These are phyloP conservation scores for Mucuna pruriens DNA, from an alignment of 306 rosid genomes.

Conservation along the genomic window DNA sequence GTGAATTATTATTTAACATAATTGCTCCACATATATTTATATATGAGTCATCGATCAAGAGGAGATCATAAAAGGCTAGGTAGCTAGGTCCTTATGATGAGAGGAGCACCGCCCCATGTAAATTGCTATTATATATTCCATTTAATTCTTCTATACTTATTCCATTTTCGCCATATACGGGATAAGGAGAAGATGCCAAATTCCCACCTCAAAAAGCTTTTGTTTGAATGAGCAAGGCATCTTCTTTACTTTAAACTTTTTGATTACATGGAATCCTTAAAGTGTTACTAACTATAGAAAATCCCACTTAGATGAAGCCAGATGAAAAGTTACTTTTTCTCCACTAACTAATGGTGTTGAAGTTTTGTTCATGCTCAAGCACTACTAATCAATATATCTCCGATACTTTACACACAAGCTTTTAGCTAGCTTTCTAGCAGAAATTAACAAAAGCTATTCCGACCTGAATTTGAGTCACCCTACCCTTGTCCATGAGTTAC, in stretches of 20 bases:
- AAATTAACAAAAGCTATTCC: slow-evolving; percentile 55
- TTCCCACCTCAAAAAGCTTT: slow-evolving; percentile 58
- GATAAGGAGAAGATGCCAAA: slow-evolving; percentile 70
- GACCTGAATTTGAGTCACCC: slow-evolving; percentile 48
- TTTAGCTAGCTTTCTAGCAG: slow-evolving; percentile 49
- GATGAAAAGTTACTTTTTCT: slow-evolving; percentile 64
- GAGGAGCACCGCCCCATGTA: slow-evolving; percentile 64
- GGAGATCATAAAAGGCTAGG: slow-evolving; percentile 39
- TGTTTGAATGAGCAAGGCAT: slow-evolving; percentile 59
- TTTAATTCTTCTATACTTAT: slow-evolving; percentile 27
- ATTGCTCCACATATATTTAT: slow-evolving; percentile 28
- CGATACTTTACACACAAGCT: slow-evolving; percentile 71
- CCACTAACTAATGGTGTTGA: slow-evolving; percentile 62
- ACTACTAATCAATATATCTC: slow-evolving; percentile 45
- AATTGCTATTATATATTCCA: slow-evolving; percentile 26
- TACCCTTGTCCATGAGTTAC: slow-evolving; percentile 39
- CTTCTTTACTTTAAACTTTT: slow-evolving; percentile 52
- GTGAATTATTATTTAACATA: slow-evolving; percentile 30
- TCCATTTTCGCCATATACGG: slow-evolving; percentile 29
- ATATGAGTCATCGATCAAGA: slow-evolving; percentile 40
- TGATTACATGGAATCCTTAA: slow-evolving; percentile 63
- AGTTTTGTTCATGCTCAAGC: slow-evolving; percentile 50
- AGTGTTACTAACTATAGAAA: slow-evolving; percentile 75
- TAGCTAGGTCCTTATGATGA: slow-evolving; percentile 43
- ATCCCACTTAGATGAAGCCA: slow-evolving; percentile 64